A percentile compares a stretch with the other conserved stretches of the same genome.
These are phyloP conservation scores for Solanum hybrid DNA, from an alignment of 305 asterid genomes.

Conservation along the genomic window DNA sequence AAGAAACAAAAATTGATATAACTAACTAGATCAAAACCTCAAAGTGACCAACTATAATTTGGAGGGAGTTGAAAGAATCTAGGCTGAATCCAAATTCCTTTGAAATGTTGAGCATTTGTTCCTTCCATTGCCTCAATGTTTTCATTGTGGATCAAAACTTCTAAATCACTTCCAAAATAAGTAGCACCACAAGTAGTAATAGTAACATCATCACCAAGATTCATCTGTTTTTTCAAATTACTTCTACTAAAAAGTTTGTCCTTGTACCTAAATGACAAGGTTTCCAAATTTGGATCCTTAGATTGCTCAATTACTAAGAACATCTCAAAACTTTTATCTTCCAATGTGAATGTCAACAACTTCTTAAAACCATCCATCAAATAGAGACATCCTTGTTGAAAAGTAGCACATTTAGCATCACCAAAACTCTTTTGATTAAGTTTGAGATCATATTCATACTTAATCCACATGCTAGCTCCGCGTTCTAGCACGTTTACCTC, in stretches of 20 bases:
- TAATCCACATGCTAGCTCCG: conserved; percentile 8
- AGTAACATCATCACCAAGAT: conserved; percentile 3
- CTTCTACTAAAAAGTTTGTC: neutral
- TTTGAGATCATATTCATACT: neutral
- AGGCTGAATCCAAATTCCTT: conserved; percentile 25
- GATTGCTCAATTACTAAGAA: neutral
- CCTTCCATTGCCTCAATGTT: neutral
- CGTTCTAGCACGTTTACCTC: conserved; percentile 7
- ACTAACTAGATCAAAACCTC: neutral
- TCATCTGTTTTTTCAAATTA: neutral
- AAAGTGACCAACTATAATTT: conserved; percentile 11
- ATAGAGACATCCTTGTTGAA: conserved; percentile 2
- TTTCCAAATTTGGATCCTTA: neutral
- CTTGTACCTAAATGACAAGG: neutral
- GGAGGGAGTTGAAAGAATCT: conserved; percentile 15
- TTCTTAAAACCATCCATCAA: neutral
- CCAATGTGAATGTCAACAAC: conserved; percentile 1
- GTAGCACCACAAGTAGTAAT: conserved; percentile 7
- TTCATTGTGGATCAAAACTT: conserved; percentile 1
- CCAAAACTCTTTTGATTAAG: neutral
- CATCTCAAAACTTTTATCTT: neutral
- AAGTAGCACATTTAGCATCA: conserved; percentile 5
- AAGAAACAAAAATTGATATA: neutral
- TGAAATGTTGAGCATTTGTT: neutral
- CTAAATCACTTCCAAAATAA: neutral